These are phyloP conservation scores for Melampsora americana DNA, from an alignment of 1,284 basidiomycete species.

Conservation along the genomic window DNA sequence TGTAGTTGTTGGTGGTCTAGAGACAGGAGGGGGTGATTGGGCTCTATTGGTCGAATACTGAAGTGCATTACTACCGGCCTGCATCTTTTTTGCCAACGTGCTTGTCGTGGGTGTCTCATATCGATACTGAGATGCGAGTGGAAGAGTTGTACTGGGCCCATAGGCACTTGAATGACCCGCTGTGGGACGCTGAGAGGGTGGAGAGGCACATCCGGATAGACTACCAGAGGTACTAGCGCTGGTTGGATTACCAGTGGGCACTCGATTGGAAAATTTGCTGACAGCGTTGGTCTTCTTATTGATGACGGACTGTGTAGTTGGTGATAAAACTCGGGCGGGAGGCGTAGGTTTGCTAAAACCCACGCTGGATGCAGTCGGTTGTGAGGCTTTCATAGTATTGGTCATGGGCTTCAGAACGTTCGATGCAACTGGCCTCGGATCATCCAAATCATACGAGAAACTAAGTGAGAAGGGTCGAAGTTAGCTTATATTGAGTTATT, in stretches of 20 bases:
- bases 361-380: neutral
- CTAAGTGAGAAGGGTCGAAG: neutral
- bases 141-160: conserved; percentile 2
- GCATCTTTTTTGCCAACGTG: conserved; percentile 28
- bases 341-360: conserved; percentile 11
- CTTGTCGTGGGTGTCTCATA: conserved; percentile 43
- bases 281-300: conserved; percentile 26
- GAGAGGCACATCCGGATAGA: conserved; percentile 23
- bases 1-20: neutral
- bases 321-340: conserved; percentile 22
- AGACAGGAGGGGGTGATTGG: neutral
- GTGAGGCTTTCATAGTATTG: conserved; percentile 1
- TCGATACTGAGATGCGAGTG: conserved; percentile 2
- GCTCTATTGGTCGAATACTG: neutral
- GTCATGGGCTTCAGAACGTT: neutral
- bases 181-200: neutral
- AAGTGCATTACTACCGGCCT: neutral
- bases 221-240: conserved; percentile 5
- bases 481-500: neutral
- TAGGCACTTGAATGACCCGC: neutral
- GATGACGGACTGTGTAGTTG: conserved; percentile 38
- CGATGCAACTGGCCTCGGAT: conserved; percentile 24
- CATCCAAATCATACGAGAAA: conserved; percentile 37
- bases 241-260: conserved; percentile 19
- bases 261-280: conserved; percentile 40